Conservation (phyloP, 805 yeast genomes). For the Clavispora fructus region DNA sequence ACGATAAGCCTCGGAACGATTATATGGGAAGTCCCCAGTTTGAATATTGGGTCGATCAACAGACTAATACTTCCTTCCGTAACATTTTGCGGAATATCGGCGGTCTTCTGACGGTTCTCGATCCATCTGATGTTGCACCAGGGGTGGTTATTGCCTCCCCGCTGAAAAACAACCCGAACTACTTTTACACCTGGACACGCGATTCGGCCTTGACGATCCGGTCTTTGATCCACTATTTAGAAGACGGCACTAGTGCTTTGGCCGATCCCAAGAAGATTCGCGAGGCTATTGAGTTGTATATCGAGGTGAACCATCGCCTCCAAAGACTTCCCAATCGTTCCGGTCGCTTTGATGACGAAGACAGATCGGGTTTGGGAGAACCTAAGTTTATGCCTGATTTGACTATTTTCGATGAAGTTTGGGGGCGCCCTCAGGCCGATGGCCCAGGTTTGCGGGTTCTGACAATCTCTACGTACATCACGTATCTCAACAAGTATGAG, state of each 20-base stretch:
- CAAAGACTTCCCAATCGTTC: conserved; percentile 68
- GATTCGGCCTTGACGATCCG: conserved; percentile 81
- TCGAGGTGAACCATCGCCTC: conserved; percentile 50
- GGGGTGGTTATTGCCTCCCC: conserved; percentile 89
- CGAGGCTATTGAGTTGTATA: conserved; percentile 50
- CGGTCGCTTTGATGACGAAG: conserved; percentile 47
- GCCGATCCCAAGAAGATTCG: not conserved
- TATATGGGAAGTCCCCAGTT: conserved; percentile 3
- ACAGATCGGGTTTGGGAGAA: conserved; percentile 69
- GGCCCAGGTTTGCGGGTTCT: conserved; percentile 84
- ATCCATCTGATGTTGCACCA: conserved; percentile 32
- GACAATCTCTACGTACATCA: conserved; percentile 54
- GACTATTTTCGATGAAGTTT: conserved; percentile 52
- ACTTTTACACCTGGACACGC: conserved; percentile 86
- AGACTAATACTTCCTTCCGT: conserved; percentile 38
- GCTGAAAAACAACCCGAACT: conserved; percentile 64
- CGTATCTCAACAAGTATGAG: conserved; percentile 28
- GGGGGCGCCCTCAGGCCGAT: conserved; percentile 97
- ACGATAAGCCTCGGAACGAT: not conserved
- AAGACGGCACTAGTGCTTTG: conserved; percentile 26
- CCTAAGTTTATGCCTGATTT: conserved; percentile 78
- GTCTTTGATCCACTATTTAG: conserved; percentile 53
- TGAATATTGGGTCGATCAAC: conserved; percentile 42
- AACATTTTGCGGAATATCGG: conserved; percentile 54
- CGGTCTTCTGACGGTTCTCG: conserved; percentile 34